Evolutionary conservation across 305 asterid species (phyloP).

Genomic region (Striga hermonthica): DNA sequence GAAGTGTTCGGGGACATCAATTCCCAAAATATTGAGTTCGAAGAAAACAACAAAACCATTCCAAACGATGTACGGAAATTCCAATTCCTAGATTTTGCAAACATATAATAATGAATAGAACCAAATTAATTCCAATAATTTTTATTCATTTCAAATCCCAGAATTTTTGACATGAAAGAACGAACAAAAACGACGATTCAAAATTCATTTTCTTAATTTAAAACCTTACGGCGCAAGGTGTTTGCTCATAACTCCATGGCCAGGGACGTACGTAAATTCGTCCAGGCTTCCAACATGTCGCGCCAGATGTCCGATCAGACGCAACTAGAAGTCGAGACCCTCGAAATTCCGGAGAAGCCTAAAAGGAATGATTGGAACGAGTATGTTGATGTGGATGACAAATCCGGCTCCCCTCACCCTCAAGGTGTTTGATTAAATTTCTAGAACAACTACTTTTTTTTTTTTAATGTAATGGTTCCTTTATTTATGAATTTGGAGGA

Average conservation of each 20-base stretch:
- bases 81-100: no score
- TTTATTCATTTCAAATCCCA: no score
- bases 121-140: no score
- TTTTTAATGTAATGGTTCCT: not conserved
- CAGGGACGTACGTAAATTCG: conserved; percentile 69
- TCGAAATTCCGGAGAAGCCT: conserved; percentile 16
- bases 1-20: no score
- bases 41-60: no score
- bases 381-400: conserved; percentile 53
- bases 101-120: no score
- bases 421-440: conserved; percentile 41
- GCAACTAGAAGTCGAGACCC: conserved; percentile 24
- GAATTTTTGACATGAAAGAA: no score
- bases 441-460: not conserved
- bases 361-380: conserved; percentile 77
- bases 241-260: conserved; percentile 69
- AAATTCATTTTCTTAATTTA: no score
- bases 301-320: conserved; percentile 58
- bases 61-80: no score
- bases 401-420: not conserved
- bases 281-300: conserved; percentile 87
- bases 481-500: conserved; percentile 31
- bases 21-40: no score
- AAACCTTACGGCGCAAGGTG: conserved; percentile 37
- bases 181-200: no score